phyloP scores from a whole-genome alignment of 2,329 filamentous ascomycete species.

The Ophiostoma triangulosporum region DNA sequence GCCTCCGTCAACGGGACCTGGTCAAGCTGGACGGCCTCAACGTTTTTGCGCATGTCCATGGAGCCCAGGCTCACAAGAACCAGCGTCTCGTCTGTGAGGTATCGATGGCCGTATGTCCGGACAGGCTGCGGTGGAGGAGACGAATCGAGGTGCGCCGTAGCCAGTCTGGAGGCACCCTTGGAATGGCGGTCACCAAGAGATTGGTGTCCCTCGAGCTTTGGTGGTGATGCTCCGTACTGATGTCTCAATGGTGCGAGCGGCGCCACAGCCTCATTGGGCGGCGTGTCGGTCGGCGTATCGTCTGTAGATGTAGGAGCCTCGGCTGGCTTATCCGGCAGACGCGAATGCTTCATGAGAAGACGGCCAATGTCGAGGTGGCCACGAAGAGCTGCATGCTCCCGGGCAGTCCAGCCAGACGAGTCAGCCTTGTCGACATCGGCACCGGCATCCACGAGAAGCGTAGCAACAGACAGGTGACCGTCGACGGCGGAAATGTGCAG shows the following conservation, averaged over 20 bases:
- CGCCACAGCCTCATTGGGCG: not conserved
- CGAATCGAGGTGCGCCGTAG: constrained; percentile 19
- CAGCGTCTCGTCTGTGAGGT: constrained; percentile 78
- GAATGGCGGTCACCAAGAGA: constrained; percentile 50
- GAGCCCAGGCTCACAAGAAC: constrained; percentile 85
- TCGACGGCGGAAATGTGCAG: constrained; percentile 87
- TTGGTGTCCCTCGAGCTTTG: constrained; percentile 34
- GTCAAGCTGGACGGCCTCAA: constrained; percentile 73
- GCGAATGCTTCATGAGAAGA: constrained; percentile 45
- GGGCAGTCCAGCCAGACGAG: constrained; percentile 85
- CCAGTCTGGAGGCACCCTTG: constrained; percentile 22
- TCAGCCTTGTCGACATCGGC: constrained; percentile 64
- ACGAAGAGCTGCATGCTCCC: constrained; percentile 80
- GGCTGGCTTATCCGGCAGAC: constrained; percentile 13
- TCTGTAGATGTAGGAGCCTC: not conserved
- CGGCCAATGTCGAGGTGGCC: constrained; percentile 75
- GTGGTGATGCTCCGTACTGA: constrained; percentile 21
- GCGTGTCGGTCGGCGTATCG: not conserved
- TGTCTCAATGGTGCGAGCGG: not conserved
- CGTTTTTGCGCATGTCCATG: constrained; percentile 79
- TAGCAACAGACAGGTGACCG: constrained; percentile 60
- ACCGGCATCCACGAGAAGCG: constrained; percentile 64
- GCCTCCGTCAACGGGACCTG: constrained; percentile 77
- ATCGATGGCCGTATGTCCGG: constrained; percentile 92
- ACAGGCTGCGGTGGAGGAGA: constrained; percentile 48